These are phyloP conservation scores for Epichloe sylvatica DNA, from an alignment of 2,329 filamentous ascomycete genomes.

Conservation along the genomic window DNA sequence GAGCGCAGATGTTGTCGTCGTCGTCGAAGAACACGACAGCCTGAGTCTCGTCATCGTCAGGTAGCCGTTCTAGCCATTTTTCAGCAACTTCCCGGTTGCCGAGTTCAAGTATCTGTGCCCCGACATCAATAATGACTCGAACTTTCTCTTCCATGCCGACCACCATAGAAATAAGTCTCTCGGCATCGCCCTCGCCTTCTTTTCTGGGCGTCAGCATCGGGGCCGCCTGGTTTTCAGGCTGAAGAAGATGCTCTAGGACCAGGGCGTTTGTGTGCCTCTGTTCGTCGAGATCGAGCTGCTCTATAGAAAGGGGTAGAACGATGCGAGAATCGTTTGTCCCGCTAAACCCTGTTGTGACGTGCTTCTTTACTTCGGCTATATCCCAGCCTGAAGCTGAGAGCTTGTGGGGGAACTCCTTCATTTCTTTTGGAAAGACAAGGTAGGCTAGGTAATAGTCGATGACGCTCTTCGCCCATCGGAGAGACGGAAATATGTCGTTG, in stretches of 20 bases:
- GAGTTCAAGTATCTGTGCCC: conserved; percentile 54
- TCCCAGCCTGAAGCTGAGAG: conserved; percentile 57
- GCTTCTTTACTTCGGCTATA: conserved; percentile 30
- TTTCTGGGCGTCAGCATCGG: conserved; percentile 1
- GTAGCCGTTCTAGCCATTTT: conserved; percentile 32
- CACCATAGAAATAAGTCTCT: conserved; percentile 30
- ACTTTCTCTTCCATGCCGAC: conserved; percentile 23
- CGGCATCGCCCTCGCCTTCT: conserved; percentile 12
- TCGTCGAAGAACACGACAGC: conserved; percentile 23
- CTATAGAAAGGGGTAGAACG: conserved; percentile 42
- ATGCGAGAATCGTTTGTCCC: conserved; percentile 51
- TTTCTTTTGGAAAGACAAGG: conserved; percentile 46
- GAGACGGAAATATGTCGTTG: conserved; percentile 33
- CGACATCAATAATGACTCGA: conserved; percentile 55
- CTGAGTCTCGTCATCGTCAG: conserved; percentile 4
- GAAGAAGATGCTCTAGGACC: conserved; percentile 46
- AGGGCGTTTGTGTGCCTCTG: conserved; percentile 54
- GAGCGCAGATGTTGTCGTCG: conserved; percentile 37
- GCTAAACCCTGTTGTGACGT: conserved; percentile 51
- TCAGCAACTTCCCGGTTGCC: conserved; percentile 40
- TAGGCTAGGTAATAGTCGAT: conserved; percentile 50
- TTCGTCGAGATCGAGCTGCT: conserved; percentile 37
- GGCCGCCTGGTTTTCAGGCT: conserved; percentile 31
- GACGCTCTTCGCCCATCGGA: conserved; percentile 36
- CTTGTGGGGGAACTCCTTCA: conserved; percentile 49